Conservation (phyloP, 768 basidiomycete genomes). For the Mrakia frigida region DNA sequence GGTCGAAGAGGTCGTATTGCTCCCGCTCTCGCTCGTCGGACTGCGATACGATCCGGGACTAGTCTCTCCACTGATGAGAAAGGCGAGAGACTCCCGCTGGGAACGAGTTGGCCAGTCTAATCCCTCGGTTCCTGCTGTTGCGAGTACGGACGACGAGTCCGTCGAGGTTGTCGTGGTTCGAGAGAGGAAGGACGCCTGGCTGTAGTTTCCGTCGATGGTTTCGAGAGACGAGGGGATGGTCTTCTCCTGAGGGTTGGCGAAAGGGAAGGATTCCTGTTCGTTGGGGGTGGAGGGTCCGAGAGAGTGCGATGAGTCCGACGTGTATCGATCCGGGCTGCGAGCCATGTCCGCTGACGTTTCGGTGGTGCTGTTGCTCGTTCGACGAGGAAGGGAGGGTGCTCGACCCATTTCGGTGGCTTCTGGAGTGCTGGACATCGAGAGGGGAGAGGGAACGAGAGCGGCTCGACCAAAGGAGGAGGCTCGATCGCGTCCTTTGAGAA, state of each 20-base stretch:
- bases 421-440: slow-evolving; percentile 7
- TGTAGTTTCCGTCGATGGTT: not conserved
- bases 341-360: not conserved
- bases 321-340: slow-evolving; percentile 1
- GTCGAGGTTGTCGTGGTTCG: not conserved
- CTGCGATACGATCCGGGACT: not conserved
- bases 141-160: not conserved
- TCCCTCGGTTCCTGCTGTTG: not conserved
- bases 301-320: not conserved
- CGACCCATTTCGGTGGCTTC: not conserved
- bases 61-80: not conserved
- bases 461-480: slow-evolving; percentile 6
- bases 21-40: not conserved
- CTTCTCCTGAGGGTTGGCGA: not conserved
- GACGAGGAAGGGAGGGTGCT: not conserved
- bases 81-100: not conserved
- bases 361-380: not conserved
- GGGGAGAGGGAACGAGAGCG: not conserved
- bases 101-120: not conserved
- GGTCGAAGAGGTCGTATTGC: not conserved
- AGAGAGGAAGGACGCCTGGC: not conserved
- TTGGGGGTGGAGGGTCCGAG: not conserved
- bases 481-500: not conserved
- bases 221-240: not conserved
- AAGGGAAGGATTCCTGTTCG: not conserved